Percentiles rank a stretch among this genome's conserved stretches.
Conservation (phyloP, 768 basidiomycete genomes). For the Vararia minispora region DNA sequence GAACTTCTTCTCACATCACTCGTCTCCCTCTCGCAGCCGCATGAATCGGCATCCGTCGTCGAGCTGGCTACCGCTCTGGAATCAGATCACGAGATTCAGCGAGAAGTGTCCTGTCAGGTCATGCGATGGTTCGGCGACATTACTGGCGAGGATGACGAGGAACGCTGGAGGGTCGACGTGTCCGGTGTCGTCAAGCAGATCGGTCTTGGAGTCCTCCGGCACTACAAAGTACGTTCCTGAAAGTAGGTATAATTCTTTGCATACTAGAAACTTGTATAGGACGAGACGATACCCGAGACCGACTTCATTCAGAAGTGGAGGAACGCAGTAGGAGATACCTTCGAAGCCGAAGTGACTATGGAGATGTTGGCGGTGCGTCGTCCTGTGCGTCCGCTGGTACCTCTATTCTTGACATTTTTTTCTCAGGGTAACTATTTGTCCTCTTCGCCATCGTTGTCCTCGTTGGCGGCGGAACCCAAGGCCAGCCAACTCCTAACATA, state of each 20-base stretch:
- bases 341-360: conserved; percentile 50
- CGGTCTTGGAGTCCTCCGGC: conserved; percentile 63
- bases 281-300: conserved; percentile 43
- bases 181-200: conserved; percentile 56
- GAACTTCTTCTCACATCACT: conserved; percentile 66
- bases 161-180: conserved; percentile 58
- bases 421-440: conserved; percentile 67
- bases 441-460: conserved; percentile 25
- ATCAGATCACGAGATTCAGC: conserved; percentile 61
- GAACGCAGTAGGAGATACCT: conserved; percentile 65
- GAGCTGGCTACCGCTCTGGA: conserved; percentile 50
- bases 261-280: conserved; percentile 24
- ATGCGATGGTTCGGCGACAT: conserved; percentile 77
- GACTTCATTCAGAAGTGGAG: conserved; percentile 63
- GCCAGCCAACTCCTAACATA: conserved; percentile 41
- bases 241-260: not conserved
- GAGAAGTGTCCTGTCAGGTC: conserved; percentile 51
- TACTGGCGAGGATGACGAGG: conserved; percentile 21
- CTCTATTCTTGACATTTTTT: not conserved
- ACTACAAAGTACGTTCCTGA: conserved; percentile 38
- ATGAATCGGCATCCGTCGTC: conserved; percentile 42
- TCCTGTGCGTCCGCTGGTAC: conserved; percentile 35
- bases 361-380: too few relatives aligned
- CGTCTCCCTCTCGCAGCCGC: conserved; percentile 46
- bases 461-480: too few relatives aligned